phyloP scores from a whole-genome alignment of 225 moss, liverwort and hornwort species.

The Pleurozium schreberi region DNA sequence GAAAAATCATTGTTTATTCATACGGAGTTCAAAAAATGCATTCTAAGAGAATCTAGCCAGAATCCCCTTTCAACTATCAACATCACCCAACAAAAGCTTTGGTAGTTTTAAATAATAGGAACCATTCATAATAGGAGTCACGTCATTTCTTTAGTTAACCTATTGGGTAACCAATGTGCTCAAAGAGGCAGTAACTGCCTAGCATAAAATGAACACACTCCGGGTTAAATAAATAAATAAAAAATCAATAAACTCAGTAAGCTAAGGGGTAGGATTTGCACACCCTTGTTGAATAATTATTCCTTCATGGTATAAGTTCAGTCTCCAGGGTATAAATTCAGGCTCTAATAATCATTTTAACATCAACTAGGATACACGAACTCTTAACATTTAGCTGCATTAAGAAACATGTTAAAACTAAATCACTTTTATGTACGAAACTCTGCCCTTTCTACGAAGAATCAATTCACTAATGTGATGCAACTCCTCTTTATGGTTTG shows the following conservation, averaged over 20 bases:
- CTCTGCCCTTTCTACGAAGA: background rate
- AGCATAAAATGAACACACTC: too few species aligned
- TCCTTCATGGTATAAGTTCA: too few species aligned
- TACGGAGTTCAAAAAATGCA: background rate
- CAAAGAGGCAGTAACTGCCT: too few species aligned
- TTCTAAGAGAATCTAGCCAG: background rate
- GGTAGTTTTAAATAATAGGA: background rate
- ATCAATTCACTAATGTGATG: background rate
- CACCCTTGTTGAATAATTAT: too few species aligned
- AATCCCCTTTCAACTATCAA: background rate
- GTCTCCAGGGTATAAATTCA: background rate
- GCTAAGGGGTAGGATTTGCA: too few species aligned
- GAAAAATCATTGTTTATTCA: too few species aligned
- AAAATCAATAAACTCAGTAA: too few species aligned
- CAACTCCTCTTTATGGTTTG: background rate
- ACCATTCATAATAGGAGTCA: background rate
- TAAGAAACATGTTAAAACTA: background rate
- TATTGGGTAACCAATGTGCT: background rate
- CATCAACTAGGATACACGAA: background rate
- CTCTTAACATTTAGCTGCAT: background rate
- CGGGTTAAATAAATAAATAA: too few species aligned
- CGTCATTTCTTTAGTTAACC: background rate
- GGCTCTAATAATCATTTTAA: background rate
- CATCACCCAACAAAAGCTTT: background rate
- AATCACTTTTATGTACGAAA: background rate